Evolutionary conservation across 352 stramenopile species (phyloP), one percentile per base, ranked within the genome.

Genomic region (Pythium sp.): DNA sequence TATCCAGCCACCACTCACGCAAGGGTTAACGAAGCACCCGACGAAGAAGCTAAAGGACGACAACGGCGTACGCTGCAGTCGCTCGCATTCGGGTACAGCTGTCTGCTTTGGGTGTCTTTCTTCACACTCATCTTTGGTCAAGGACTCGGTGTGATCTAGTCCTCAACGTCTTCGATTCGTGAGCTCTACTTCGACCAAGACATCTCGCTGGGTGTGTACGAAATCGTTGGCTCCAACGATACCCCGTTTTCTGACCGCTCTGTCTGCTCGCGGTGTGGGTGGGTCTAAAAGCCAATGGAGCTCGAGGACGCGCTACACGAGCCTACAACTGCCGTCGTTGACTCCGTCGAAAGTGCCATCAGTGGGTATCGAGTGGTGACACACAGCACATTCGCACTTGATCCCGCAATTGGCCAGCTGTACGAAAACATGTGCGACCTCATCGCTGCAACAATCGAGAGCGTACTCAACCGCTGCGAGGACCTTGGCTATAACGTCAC

Each of bases 241-340:
- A 63, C 76, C 28, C 79, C 74, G 3, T 88, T 80, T 51, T 57
- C 70, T 1, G 81, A 85, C 55, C 77, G 79, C 2, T 69, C 66
- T 22, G 71, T 79, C 3, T 89, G 79, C 43, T 57, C 78, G 0
- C 41, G 62, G 0, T 53, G 72, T 20, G 70, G 72, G 0, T 41
- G 55, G 0, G 24, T 54, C 0, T 87, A 77, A 64, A 62, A 72
- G 12, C 76, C 82, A 0, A 67, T 80, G 24, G 24, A 1, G 24
- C 69, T 79, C 5, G 69, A 60, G 5, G 9, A 58, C 22, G 60
- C 54, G 8, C 60, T 72, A 3, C 26, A 22, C 0, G 30, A 34
- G 2, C 12, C 28, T 2, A 15, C 30, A 0, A 12, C 58, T 1
- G n/a, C 36, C 11, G 14, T 74, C 5, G 69, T 75, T 8, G 72